Conservation (phyloP, 129 eudicot species). For the Flaveria ramosissima region DNA sequence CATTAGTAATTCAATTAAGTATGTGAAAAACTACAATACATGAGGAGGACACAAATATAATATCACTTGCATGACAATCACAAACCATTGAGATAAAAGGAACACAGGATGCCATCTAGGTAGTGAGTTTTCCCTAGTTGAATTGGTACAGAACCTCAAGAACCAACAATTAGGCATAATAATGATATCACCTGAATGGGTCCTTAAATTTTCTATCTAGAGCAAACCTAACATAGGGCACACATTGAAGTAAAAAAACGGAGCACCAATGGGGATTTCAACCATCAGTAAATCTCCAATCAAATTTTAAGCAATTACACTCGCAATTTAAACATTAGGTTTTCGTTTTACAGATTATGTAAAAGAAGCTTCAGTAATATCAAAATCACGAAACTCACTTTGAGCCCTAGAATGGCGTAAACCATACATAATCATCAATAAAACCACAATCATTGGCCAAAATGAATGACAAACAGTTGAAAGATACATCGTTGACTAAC, state of each 20-base stretch:
- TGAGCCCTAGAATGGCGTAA: constrained; percentile 29
- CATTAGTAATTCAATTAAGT: background rate
- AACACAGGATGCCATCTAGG: no score
- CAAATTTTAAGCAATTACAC: background rate
- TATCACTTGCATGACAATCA: no score
- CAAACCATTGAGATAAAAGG: no score
- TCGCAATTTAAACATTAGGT: constrained; percentile 12
- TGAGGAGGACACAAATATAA: no score
- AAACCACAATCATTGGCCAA: constrained; percentile 8
- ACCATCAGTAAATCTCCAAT: background rate
- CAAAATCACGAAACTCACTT: background rate
- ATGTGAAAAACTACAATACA: no score
- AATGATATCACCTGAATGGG: background rate
- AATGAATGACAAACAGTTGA: constrained; percentile 25
- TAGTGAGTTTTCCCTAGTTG: no score
- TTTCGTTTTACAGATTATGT: background rate
- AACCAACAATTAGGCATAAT: no score
- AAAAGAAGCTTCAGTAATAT: no score
- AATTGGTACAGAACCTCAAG: background rate
- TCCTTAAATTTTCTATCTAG: background rate
- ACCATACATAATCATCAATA: background rate
- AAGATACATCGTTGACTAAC: constrained; percentile 25
- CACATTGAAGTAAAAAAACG: background rate
- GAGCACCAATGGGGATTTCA: constrained; percentile 7
- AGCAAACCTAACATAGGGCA: constrained; percentile 1